Base-by-base conservation (phyloP, 495 filamentous ascomycete species). In the Penicillium chermesinum region DNA sequence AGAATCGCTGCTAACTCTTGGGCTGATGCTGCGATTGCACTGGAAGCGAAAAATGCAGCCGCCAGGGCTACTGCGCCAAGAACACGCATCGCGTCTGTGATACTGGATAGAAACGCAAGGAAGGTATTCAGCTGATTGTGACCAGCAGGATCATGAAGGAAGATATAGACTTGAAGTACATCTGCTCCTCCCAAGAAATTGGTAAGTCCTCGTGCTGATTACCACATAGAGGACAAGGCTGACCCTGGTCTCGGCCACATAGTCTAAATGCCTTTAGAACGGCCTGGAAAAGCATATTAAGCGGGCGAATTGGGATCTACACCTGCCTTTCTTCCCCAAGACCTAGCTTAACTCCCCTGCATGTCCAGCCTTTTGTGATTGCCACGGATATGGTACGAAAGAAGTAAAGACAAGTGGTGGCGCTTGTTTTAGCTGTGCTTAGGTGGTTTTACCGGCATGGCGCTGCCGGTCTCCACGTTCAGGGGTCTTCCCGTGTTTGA, bases 81-180 rank as follows among this genome's bases (percentile, higher is more conserved):
- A 8, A 59, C 12, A 43, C 51, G 48, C 56, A 59, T 59, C 12
- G 17, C 48, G 34, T 17, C 3, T 2, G 10, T 14, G 19, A 5
- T 7, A 22, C 5, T 9, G 27, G 10, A 5, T 18, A 15, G 13
- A 9, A 16, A 15, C 6, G 20, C 15, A 16, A n/a, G n/a, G 12
- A 25, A 21, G 2, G 19, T 10, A 21, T n/a, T n/a, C n/a, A n/a
- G n/a, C n/a, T n/a, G n/a, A n/a, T n/a, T n/a, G n/a, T n/a, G n/a
- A n/a, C n/a, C n/a, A n/a, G n/a, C 10, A 30, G 25, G 10, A 30
- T 4, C 5, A 30, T 30, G 10, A 30, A 30, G 10, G 10, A 30
- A 10, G 25, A 10, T 10, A 30, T 30, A 5, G 5, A 30, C 25
- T 10, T 30, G 25, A 10, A 4, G 25, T 30, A 30, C 25, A 30